Conservation (phyloP, 768 basidiomycete genomes). For the Roridomyces roridus region DNA sequence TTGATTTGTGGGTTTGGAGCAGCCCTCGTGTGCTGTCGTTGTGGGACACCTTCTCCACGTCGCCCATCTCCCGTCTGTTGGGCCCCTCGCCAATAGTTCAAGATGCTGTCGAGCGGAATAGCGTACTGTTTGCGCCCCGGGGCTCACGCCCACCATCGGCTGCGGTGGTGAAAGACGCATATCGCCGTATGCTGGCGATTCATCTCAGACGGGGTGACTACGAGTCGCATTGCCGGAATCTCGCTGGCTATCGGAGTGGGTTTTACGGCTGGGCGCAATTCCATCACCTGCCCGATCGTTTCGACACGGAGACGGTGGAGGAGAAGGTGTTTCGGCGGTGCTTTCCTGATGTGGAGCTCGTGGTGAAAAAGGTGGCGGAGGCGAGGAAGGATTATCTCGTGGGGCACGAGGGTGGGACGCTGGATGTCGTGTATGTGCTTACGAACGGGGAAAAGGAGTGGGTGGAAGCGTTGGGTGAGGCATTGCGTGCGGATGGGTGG, state of each 20-base stretch:
- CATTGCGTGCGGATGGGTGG: slow-evolving; percentile 40
- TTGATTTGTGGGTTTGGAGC: slow-evolving; percentile 42
- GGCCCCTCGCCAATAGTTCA: slow-evolving; percentile 42
- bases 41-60: slow-evolving; percentile 41
- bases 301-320: slow-evolving; percentile 11
- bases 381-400: slow-evolving; percentile 21
- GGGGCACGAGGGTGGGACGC: background rate
- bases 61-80: slow-evolving; percentile 41
- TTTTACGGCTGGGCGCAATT: slow-evolving; percentile 31
- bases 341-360: slow-evolving; percentile 28
- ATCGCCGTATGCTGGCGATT: slow-evolving; percentile 31
- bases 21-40: slow-evolving; percentile 39
- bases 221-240: slow-evolving; percentile 25
- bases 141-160: slow-evolving; percentile 33
- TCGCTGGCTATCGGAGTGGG: slow-evolving; percentile 7
- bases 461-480: slow-evolving; percentile 35
- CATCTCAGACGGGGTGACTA: slow-evolving; percentile 37
- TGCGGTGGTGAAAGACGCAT: slow-evolving; percentile 39
- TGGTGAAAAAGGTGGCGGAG: slow-evolving; percentile 21
- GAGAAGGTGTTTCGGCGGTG: slow-evolving; percentile 28
- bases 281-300: slow-evolving; percentile 28
- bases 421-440: slow-evolving; percentile 42
- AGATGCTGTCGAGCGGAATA: slow-evolving; percentile 42
- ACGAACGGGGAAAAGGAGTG: slow-evolving; percentile 44
- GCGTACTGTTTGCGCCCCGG: slow-evolving; percentile 39